Base-by-base conservation (phyloP, 2,329 filamentous ascomycete genomes). In the Lachnellula occidentalis region DNA sequence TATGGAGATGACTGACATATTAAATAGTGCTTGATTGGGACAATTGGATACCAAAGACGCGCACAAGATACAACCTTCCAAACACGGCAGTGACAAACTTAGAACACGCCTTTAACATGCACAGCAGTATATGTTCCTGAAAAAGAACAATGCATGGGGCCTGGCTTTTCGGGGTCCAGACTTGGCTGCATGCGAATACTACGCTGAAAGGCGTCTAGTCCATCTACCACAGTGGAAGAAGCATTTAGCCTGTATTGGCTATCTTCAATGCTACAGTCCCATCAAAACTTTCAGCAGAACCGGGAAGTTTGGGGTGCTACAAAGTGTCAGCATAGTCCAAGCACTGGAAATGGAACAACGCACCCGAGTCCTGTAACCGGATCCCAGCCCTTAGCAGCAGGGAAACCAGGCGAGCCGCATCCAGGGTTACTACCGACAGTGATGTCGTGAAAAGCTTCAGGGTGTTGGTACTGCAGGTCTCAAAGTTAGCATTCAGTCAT, bases 341-440 rank as follows among this genome's bases (percentile, higher is more conserved):
- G 6, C 1, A 31, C 41, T 53, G 22, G 14, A 48, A 48, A 48
- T 31, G 4, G 5, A 54, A 19, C 3, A 36, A 56, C 9, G 46
- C 56, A 60, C 50, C 63, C 63, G 47, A 64, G 58, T 17, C 64
- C 63, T n/a, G 61, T 65, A 41, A 66, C 64, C 15, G 64, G 62
- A 55, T 67, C 64, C 63, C 63, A 67, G 4, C 64, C 64, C 11
- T 64, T 67, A 0, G 70, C 68, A 34, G 69, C 65, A 9, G 66
- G 68, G 50, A 73, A 70, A 54, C 72, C 71, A 19, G 69, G 64
- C 4, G 71, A 66, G 17, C 54, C 54, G 39, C 64, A 65, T 11
- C 62, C 64, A 34, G 64, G 60, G 37, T 65, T 66, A 42, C 52
- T 63, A 9, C 70, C 70, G 9, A 50, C 56, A 11, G 63, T 69